A percentile compares a stretch with the other conserved stretches of the same genome.
Evolutionary conservation across 2,329 filamentous ascomycete genomes (phyloP).

Genomic region (Pochonia chlamydosporia): DNA sequence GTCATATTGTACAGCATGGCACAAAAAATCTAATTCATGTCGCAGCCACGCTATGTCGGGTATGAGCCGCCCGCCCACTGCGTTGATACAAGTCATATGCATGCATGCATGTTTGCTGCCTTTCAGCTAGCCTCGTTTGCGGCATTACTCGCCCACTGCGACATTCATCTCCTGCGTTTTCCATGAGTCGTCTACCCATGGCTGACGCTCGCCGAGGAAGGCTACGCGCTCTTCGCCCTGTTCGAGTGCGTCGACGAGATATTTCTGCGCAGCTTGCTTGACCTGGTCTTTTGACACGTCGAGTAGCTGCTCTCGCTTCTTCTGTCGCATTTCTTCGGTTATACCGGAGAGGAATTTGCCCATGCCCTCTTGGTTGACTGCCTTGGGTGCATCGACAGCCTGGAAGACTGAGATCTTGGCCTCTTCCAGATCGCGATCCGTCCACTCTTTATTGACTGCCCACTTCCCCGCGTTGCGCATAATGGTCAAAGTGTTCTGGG

Average conservation of each 20-base stretch:
- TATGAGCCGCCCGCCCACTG: no score
- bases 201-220: conserved; percentile 77
- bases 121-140: background rate
- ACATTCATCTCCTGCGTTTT: conserved; percentile 69
- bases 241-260: conserved; percentile 63
- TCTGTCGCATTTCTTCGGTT: conserved; percentile 83
- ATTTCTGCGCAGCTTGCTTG: conserved; percentile 72
- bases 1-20: conserved; percentile 6
- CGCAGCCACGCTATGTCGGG: no score
- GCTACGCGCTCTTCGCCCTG: conserved; percentile 57
- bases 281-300: conserved; percentile 82
- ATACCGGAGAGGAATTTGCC: conserved; percentile 78
- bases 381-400: conserved; percentile 77
- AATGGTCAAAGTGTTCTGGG: conserved; percentile 77
- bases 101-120: background rate
- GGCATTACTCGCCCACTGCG: background rate
- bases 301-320: conserved; percentile 73
- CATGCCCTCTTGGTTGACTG: conserved; percentile 85
- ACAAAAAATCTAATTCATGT: no score
- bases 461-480: conserved; percentile 79
- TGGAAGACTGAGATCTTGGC: conserved; percentile 96
- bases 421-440: conserved; percentile 81
- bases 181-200: conserved; percentile 73
- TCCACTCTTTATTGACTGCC: conserved; percentile 78
- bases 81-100: background rate